phyloP scores from a whole-genome alignment of 345 rosid species.

The Lepidium didymum region DNA sequence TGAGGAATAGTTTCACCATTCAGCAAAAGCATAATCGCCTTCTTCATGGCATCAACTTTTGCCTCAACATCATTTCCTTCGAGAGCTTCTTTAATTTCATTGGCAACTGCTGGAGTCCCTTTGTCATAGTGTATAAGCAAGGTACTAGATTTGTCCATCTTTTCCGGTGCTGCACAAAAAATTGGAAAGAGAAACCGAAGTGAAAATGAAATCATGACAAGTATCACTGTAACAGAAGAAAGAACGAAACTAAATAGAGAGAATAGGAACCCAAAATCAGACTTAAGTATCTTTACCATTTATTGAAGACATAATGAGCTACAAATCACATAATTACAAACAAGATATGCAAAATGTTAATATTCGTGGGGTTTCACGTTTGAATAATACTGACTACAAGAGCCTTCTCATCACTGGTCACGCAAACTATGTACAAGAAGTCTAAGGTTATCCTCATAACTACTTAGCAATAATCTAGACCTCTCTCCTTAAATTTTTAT shows the following conservation, averaged over 20 bases:
- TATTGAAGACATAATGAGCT: neutral
- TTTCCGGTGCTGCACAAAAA: constrained; percentile 4
- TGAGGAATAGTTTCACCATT: constrained; percentile 92
- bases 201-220: neutral
- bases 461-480: neutral
- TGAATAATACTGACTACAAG: neutral
- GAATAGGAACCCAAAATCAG: neutral
- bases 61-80: constrained; percentile 66
- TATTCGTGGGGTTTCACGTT: neutral
- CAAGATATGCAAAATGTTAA: neutral
- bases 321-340: neutral
- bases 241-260: neutral
- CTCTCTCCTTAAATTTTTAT: neutral
- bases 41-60: constrained; percentile 82
- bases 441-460: neutral
- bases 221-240: neutral
- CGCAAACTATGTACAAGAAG: neutral
- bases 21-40: constrained; percentile 77
- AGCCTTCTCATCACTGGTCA: neutral
- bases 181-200: neutral
- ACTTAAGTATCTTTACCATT: neutral
- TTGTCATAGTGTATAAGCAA: constrained; percentile 82
- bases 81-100: constrained; percentile 86
- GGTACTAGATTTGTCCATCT: constrained; percentile 79
- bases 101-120: constrained; percentile 75